A percentile compares a stretch with the other conserved stretches of the same genome.
These are phyloP conservation scores for Microascus cirrosus DNA, from an alignment of 2,329 filamentous ascomycete species.

Conservation along the genomic window DNA sequence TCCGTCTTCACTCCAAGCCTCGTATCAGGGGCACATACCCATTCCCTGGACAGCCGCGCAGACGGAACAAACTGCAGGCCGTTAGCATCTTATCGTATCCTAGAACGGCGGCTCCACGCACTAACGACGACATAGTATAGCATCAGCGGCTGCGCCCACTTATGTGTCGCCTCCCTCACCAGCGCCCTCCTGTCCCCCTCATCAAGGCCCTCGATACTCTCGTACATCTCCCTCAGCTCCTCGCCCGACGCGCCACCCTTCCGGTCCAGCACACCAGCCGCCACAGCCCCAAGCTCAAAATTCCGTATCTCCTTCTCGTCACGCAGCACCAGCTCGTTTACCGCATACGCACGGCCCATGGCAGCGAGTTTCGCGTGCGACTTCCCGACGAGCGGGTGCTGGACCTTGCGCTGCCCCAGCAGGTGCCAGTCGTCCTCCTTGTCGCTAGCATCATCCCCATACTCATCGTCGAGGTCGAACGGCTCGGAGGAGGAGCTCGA, in stretches of 20 bases:
- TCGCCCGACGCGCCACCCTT: background rate
- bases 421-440: constrained; percentile 1
- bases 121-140: constrained; percentile 54
- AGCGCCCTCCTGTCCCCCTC: constrained; percentile 46
- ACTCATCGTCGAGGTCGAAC: background rate
- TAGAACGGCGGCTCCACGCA: constrained; percentile 14
- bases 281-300: background rate
- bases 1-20: background rate
- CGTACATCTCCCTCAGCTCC: background rate
- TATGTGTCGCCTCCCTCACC: constrained; percentile 48
- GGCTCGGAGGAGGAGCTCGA: background rate
- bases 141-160: constrained; percentile 57
- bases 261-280: background rate
- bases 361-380: background rate
- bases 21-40: constrained; percentile 12
- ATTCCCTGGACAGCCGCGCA: constrained; percentile 62
- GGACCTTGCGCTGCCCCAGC: background rate
- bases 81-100: background rate
- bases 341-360: constrained; percentile 1
- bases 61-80: constrained; percentile 42
- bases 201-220: constrained; percentile 31
- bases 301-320: constrained; percentile 1
- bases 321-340: background rate
- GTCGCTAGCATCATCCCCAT: background rate
- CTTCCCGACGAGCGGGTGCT: background rate